phyloP scores from a whole-genome alignment of 2,329 filamentous ascomycete genomes.

The Aureobasidium leucospermi region DNA sequence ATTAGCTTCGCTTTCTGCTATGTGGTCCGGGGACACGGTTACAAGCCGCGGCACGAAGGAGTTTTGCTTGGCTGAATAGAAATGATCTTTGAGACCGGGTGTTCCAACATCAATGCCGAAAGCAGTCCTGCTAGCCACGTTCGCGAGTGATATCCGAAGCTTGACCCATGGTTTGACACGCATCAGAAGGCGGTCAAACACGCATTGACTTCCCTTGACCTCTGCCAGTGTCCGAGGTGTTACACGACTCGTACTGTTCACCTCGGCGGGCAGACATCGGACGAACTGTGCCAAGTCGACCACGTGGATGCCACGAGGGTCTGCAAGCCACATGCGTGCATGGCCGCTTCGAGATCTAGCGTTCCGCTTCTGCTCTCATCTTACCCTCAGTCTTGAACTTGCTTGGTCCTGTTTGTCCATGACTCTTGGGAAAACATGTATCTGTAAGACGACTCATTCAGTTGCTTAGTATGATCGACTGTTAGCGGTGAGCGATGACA shows the following conservation, averaged over 20 bases:
- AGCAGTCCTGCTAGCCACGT: not conserved
- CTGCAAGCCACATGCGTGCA: slow-evolving; percentile 10
- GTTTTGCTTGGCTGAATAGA: not conserved
- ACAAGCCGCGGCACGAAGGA: not conserved
- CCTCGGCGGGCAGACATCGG: not conserved
- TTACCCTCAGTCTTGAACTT: not conserved
- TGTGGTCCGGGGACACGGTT: not conserved
- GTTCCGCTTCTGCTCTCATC: not conserved
- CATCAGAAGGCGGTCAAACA: not conserved
- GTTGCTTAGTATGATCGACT: not conserved
- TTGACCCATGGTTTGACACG: not conserved
- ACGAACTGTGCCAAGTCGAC: not conserved
- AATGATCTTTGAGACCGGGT: not conserved
- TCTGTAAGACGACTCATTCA: not conserved
- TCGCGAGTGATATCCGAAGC: not conserved
- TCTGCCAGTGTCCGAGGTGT: not conserved
- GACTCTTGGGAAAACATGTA: not conserved
- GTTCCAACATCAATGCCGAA: not conserved
- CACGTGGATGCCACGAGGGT: slow-evolving; percentile 1
- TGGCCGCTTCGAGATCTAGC: not conserved
- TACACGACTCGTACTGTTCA: not conserved
- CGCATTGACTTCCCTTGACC: not conserved
- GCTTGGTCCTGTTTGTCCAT: not conserved
- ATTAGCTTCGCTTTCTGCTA: not conserved
- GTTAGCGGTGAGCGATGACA: not conserved